Conservation (phyloP, 2,329 filamentous ascomycete species). For the Venturia nashicola region DNA sequence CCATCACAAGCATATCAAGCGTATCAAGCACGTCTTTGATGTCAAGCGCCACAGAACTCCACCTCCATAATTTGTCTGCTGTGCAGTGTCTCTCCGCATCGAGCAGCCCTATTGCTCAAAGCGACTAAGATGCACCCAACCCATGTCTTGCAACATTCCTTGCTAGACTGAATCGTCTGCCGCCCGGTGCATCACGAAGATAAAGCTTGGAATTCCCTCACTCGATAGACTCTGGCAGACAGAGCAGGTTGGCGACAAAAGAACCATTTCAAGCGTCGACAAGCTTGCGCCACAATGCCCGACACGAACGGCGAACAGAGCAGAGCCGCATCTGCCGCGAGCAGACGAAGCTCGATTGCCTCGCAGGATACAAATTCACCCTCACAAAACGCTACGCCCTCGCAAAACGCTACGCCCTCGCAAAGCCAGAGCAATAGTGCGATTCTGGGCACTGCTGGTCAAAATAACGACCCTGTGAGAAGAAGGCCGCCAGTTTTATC, state of each 20-base stretch:
- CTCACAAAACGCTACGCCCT: neutral
- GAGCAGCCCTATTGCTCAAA: neutral
- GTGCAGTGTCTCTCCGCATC: neutral
- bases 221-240: neutral
- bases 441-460: slow-evolving; percentile 1
- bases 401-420: slow-evolving; percentile 2
- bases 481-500: neutral
- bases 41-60: neutral
- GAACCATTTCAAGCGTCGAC: neutral
- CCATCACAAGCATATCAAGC: neutral
- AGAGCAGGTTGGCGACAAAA: neutral
- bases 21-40: neutral
- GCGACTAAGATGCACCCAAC: neutral
- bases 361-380: neutral
- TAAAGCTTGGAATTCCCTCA: neutral
- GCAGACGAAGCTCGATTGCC: neutral
- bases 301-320: slow-evolving; percentile 1
- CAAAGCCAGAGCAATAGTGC: slow-evolving; percentile 9
- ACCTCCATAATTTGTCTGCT: neutral
- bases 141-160: neutral
- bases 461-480: slow-evolving; percentile 8
- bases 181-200: neutral
- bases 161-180: neutral
- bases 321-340: neutral
- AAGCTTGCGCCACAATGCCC: neutral